Evolutionary conservation across 495 filamentous ascomycete genomes (phyloP).

Genomic region (Hyaloscypha hepaticicola): DNA sequence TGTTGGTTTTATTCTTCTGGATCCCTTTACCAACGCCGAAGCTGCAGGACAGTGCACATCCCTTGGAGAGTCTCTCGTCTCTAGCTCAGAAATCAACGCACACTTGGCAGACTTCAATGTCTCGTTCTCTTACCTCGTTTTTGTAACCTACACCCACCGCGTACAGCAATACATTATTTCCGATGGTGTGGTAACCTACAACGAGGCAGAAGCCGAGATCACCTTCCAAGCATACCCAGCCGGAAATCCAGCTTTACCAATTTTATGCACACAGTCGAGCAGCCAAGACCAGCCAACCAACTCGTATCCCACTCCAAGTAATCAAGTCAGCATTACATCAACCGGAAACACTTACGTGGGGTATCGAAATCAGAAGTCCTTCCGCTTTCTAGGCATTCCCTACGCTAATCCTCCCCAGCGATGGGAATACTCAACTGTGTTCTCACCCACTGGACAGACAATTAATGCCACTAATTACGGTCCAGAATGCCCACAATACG

Average conservation of each 20-base stretch:
- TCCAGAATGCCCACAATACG: slow-evolving; percentile 44
- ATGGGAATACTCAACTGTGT: slow-evolving; percentile 45
- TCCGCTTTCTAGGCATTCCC: slow-evolving; percentile 52
- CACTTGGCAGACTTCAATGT: slow-evolving; percentile 39
- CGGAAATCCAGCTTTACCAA: slow-evolving; percentile 34
- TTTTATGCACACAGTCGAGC: slow-evolving; percentile 46
- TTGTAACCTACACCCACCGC: slow-evolving; percentile 22
- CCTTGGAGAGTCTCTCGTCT: slow-evolving; percentile 43
- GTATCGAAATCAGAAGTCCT: slow-evolving; percentile 52
- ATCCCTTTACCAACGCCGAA: slow-evolving; percentile 33
- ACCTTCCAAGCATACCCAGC: slow-evolving; percentile 20
- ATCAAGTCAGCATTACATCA: slow-evolving; percentile 36
- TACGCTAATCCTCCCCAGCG: slow-evolving; percentile 49
- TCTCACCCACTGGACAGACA: slow-evolving; percentile 41
- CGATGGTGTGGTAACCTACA: slow-evolving; percentile 35
- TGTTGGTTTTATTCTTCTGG: slow-evolving; percentile 44
- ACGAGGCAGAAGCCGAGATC: slow-evolving; percentile 17
- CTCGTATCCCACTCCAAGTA: slow-evolving; percentile 22
- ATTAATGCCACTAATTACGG: slow-evolving; percentile 45
- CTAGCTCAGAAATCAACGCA: slow-evolving; percentile 35
- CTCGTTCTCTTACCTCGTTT: slow-evolving; percentile 41
- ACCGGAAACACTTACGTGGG: slow-evolving; percentile 43
- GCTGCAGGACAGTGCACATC: slow-evolving; percentile 40
- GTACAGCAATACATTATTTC: slow-evolving; percentile 37
- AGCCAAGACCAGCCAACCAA: slow-evolving; percentile 24